A percentile compares a stretch with the other conserved stretches of the same genome.
phyloP scores from a whole-genome alignment of 2,329 filamentous ascomycete species.

The Rhinocladiella mackenziei region DNA sequence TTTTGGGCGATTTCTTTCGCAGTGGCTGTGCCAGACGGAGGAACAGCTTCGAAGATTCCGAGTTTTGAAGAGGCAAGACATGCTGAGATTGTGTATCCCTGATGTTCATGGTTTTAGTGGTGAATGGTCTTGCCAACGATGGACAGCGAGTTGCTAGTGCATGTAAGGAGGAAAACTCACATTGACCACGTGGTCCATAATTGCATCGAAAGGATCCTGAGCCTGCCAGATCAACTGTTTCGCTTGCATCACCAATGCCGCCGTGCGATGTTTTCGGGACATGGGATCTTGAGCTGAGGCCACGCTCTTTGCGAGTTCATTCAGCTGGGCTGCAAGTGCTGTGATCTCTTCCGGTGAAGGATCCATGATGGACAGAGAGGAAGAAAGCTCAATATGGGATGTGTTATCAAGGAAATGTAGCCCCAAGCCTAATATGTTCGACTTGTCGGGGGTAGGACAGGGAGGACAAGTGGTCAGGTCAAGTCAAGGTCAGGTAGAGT shows the following conservation, averaged over 20 bases:
- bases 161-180: constrained; percentile 3
- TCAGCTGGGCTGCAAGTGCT: constrained; percentile 8
- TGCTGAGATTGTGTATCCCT: constrained; percentile 11
- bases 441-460: no score
- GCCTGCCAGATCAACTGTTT: constrained; percentile 12
- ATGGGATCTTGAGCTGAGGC: constrained; percentile 3
- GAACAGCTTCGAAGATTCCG: constrained; percentile 30
- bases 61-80: constrained; percentile 25
- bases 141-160: background rate
- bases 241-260: constrained; percentile 11
- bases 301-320: constrained; percentile 1
- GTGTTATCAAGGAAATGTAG: no score
- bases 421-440: no score
- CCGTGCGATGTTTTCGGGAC: constrained; percentile 3
- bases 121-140: no score
- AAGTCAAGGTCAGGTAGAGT: no score
- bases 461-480: no score
- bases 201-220: constrained; percentile 14
- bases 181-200: constrained; percentile 16
- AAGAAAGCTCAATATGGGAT: background rate
- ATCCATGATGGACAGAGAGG: constrained; percentile 2
- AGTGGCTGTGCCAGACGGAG: constrained; percentile 28
- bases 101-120: no score
- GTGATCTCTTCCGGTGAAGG: constrained; percentile 7
- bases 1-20: constrained; percentile 26